phyloP scores from a whole-genome alignment of 2,329 filamentous ascomycete genomes.

The Magnaporthiopsis incrustans region DNA sequence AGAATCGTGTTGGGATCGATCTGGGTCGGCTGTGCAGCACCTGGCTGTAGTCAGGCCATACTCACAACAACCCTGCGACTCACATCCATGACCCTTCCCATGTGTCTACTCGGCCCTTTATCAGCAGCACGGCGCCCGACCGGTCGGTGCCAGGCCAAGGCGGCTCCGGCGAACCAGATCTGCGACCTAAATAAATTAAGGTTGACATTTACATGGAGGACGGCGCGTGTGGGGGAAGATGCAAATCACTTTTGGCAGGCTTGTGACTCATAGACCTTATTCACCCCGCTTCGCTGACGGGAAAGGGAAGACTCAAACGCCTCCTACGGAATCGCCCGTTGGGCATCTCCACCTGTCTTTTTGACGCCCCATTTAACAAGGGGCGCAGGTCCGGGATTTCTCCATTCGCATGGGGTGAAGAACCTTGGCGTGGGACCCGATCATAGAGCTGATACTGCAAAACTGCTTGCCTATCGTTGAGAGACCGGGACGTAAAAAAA shows the following conservation, averaged over 20 bases:
- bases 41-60: neutral
- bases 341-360: neutral
- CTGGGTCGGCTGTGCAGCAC: neutral
- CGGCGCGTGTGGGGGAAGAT: neutral
- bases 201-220: neutral
- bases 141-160: neutral
- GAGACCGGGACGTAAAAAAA: neutral
- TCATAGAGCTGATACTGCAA: neutral
- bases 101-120: neutral
- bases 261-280: neutral
- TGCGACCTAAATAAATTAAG: neutral
- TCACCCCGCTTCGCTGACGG: neutral
- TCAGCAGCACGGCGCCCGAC: neutral
- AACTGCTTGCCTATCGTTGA: neutral
- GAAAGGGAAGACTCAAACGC: neutral
- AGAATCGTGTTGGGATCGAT: neutral
- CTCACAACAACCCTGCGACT: neutral
- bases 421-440: too few relatives aligned
- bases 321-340: neutral
- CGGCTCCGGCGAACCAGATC: neutral
- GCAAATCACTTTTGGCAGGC: conserved; percentile 2
- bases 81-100: neutral
- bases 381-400: too few relatives aligned
- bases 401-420: too few relatives aligned
- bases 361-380: neutral